These are phyloP conservation scores for Pyracantha coccinea DNA, from an alignment of 331 rosid species.

Conservation along the genomic window DNA sequence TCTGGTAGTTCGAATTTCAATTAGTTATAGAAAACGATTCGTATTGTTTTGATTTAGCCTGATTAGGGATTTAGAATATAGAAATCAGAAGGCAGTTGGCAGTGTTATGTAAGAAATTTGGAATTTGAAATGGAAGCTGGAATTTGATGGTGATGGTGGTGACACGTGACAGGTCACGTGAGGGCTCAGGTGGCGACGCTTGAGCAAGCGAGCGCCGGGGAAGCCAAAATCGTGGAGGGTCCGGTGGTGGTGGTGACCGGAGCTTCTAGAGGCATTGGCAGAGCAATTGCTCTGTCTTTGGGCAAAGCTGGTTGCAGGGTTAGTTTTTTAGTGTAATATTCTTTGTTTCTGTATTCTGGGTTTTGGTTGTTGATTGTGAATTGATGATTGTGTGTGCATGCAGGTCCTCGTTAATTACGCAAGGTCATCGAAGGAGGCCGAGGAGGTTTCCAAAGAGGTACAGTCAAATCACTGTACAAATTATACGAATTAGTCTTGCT, in stretches of 20 bases:
- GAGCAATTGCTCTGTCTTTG: slow-evolving; percentile 44
- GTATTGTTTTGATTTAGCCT: background rate
- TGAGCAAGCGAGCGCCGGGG: slow-evolving; percentile 33
- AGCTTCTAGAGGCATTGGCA: slow-evolving; percentile 57
- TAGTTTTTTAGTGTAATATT: background rate
- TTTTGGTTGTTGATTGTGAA: background rate
- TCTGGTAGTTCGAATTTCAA: slow-evolving; percentile 30
- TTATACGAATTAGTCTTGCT: background rate
- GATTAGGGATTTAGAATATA: background rate
- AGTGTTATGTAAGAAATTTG: background rate
- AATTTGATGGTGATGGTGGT: background rate
- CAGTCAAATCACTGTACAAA: background rate
- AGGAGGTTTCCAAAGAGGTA: slow-evolving; percentile 93
- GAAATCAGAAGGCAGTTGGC: background rate
- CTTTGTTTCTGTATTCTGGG: background rate
- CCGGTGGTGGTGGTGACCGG: slow-evolving; percentile 51
- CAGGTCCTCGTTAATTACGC: slow-evolving; percentile 94
- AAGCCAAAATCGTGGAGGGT: slow-evolving; percentile 29
- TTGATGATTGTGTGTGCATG: background rate
- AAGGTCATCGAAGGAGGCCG: slow-evolving; percentile 93
- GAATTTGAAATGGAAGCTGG: background rate
- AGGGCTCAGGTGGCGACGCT: slow-evolving; percentile 59
- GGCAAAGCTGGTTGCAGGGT: slow-evolving; percentile 60
- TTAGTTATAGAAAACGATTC: background rate
- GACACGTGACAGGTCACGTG: slow-evolving; percentile 37